phyloP scores from a whole-genome alignment of 2,329 filamentous ascomycete genomes.

The Alternaria sp. region DNA sequence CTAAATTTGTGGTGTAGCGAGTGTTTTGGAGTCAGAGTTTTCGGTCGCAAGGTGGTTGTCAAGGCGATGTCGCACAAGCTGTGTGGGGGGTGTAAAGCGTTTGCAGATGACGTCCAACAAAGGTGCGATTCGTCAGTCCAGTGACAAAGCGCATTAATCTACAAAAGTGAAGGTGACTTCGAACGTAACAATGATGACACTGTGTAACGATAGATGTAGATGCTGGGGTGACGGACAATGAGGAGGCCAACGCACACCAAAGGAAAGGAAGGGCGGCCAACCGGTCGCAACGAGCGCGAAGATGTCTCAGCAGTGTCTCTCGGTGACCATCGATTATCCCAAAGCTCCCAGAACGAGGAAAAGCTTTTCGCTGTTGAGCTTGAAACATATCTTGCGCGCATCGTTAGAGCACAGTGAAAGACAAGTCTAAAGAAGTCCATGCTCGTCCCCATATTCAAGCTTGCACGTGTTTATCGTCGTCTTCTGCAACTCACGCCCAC shows the following conservation, averaged over 20 bases:
- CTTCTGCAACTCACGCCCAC: background rate
- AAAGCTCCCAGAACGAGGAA: background rate
- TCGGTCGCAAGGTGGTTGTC: background rate
- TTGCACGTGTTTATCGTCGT: background rate
- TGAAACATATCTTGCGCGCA: background rate
- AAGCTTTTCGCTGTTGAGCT: background rate
- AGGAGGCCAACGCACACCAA: background rate
- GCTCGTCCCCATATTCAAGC: background rate
- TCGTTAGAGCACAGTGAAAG: background rate
- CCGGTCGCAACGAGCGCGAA: background rate
- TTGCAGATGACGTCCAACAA: background rate
- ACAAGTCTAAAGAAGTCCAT: background rate
- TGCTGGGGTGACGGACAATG: background rate
- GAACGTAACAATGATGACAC: background rate
- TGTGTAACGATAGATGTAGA: background rate
- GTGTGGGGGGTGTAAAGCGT: background rate
- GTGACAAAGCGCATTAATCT: background rate
- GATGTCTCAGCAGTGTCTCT: background rate
- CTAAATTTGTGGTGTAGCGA: background rate
- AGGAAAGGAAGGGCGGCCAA: background rate
- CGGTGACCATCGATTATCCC: background rate
- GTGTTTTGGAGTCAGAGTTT: background rate
- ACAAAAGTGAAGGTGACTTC: background rate
- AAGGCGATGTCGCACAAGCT: background rate
- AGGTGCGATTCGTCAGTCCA: background rate